Conservation (phyloP, 2,329 filamentous ascomycete genomes). For the Trichoderma sp. region DNA sequence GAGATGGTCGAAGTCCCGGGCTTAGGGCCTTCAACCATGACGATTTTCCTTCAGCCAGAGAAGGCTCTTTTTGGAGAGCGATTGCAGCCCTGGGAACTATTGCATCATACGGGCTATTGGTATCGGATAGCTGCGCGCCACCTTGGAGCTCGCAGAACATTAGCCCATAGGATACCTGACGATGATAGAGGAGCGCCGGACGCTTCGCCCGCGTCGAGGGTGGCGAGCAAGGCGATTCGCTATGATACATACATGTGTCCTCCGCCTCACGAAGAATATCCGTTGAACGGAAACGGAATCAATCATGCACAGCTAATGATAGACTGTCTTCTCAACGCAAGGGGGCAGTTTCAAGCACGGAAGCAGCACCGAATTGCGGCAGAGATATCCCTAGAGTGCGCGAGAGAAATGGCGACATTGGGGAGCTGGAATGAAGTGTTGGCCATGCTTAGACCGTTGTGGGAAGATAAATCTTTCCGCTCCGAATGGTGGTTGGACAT, state of each 20-base stretch:
- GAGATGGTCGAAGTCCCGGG: conserved; percentile 53
- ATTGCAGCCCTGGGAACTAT: conserved; percentile 59
- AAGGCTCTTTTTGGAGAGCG: conserved; percentile 58
- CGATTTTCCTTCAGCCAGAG: conserved; percentile 56
- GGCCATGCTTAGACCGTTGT: conserved; percentile 54
- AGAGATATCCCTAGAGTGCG: conserved; percentile 57
- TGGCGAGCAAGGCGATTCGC: conserved; percentile 49
- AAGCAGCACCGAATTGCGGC: conserved; percentile 53
- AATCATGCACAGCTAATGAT: conserved; percentile 58
- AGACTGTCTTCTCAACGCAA: conserved; percentile 50
- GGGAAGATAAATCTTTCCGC: conserved; percentile 56
- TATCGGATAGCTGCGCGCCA: conserved; percentile 61
- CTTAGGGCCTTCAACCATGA: conserved; percentile 43
- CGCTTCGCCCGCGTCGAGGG: conserved; percentile 44
- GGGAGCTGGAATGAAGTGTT: conserved; percentile 55
- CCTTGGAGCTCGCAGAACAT: conserved; percentile 48
- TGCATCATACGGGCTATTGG: conserved; percentile 69
- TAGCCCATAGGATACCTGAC: conserved; percentile 58
- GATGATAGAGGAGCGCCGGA: conserved; percentile 55
- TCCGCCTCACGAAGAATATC: conserved; percentile 59
- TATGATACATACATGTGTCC: conserved; percentile 68
- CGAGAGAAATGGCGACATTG: conserved; percentile 52
- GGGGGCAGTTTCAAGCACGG: conserved; percentile 52
- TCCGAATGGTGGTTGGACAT: conserved; percentile 60
- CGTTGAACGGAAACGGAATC: conserved; percentile 49